Base-by-base conservation (phyloP, 192 early-diverging fungal genomes). In the Gonapodya prolifera region DNA sequence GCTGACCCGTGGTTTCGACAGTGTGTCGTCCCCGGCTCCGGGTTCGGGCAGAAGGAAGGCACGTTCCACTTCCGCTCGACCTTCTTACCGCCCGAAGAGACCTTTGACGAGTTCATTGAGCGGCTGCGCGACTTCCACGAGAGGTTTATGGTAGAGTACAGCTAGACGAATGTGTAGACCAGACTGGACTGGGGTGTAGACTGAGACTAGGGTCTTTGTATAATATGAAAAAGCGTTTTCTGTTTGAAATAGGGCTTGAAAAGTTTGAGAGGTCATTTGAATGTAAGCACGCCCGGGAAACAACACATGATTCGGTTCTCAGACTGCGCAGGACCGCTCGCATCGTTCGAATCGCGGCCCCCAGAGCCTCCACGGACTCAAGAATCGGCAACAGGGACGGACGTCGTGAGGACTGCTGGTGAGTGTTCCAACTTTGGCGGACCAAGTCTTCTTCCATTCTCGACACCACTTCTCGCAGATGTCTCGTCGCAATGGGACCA, bases 11-110 rank as follows among this genome's bases (percentile, higher is more conserved):
- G n/a, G n/a, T n/a, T n/a, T n/a, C n/a, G n/a, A n/a, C n/a, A n/a
- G 71, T 99, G 96, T 82, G 93, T 98, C 35, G 94, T 99, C 28
- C 92, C 95, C 1, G 97, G 97, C 29, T 90, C 88, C 34, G 97
- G 97, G 34, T 99, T 99, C 80, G 91, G 92, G 45, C 97, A 99
- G 86, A 87, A 88, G 35, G 85, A 89, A 0, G 92, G 90, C 28
- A 99, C 95, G 1, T 96, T 87, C 84, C 97, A 99, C 84, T 98
- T 99, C 89, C 89, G 97, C 78, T 92, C 92, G 76, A 98, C 97
- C 2, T 99, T 99, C 86, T 82, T 99, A 83, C 95, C 97, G 29
- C 94, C 92, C 8, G 95, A 96, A 83, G 85, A 96, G 61, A 83
- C 95, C 34, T 94, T 99, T 91, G 95, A 96, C 69, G 89, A 84